A percentile compares a stretch with the other conserved stretches of the same genome.
These are phyloP conservation scores for Cyathus striatus DNA, from an alignment of 768 basidiomycete genomes.

Conservation along the genomic window DNA sequence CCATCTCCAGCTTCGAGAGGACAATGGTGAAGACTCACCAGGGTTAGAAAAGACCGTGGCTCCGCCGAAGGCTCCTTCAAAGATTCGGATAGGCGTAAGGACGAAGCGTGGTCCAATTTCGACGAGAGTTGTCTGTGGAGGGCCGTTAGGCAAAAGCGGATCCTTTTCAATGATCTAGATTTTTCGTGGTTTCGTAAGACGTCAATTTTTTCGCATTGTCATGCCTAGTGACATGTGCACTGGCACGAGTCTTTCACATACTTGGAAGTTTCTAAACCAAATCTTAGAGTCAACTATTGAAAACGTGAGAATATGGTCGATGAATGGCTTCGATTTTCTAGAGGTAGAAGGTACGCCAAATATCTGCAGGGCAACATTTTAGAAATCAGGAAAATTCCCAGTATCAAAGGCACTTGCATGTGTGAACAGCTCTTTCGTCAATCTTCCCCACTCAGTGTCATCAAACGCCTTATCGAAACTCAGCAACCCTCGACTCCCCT, in stretches of 20 bases:
- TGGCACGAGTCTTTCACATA: slow-evolving; percentile 34
- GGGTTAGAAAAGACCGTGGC: slow-evolving; percentile 95
- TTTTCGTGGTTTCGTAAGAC: slow-evolving; percentile 9
- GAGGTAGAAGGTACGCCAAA: slow-evolving; percentile 94
- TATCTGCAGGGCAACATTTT: slow-evolving; percentile 46
- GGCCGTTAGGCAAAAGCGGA: slow-evolving; percentile 79
- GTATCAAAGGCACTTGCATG: slow-evolving; percentile 50
- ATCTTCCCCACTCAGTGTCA: slow-evolving; percentile 76
- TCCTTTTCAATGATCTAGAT: slow-evolving; percentile 90
- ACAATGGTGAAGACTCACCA: slow-evolving; percentile 44
- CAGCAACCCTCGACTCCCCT: slow-evolving; percentile 87
- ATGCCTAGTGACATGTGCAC: too few relatives aligned
- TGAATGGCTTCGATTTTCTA: slow-evolving; percentile 90
- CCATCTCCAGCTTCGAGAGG: neutral
- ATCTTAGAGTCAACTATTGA: slow-evolving; percentile 94
- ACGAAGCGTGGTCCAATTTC: slow-evolving; percentile 99
- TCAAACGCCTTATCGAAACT: slow-evolving; percentile 93
- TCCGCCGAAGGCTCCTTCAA: slow-evolving; percentile 95
- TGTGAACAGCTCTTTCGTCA: slow-evolving; percentile 91
- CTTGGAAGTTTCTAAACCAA: slow-evolving; percentile 99
- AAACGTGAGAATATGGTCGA: slow-evolving; percentile 97
- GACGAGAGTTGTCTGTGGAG: slow-evolving; percentile 81
- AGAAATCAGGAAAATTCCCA: neutral
- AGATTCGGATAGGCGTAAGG: slow-evolving; percentile 94
- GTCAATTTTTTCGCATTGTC: neutral